Base-by-base conservation (phyloP, 1,139 yeast genomes). In the Debaryomycetaceae sp. region DNA sequence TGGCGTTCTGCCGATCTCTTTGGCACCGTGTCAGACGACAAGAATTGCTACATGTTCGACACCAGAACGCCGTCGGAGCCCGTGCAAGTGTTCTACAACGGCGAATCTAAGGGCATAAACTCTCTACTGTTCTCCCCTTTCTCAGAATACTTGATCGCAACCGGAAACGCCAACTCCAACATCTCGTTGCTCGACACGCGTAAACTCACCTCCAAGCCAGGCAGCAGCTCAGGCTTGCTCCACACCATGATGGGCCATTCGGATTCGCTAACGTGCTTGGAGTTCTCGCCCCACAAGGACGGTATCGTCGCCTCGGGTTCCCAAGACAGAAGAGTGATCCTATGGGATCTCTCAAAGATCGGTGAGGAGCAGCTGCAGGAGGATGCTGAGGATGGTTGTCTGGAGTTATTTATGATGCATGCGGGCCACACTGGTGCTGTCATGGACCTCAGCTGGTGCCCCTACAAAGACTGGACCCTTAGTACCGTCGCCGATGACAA, bases 381-480 rank as follows among this genome's bases (percentile, higher is more conserved):
- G 57, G 85, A 85, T 50, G 87, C 85, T 36, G 85, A 80, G 48
- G 95, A 87, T 57, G 95, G 93, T 39, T 84, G 86, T 39, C 90
- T 93, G 6, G 95, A 87, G 58, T 64, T 86, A 35, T 73, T 86
- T 55, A 84, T 86, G 90, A 84, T 87, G 83, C 95, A 87, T 56
- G 95, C 93, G 34, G 95, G 95, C 14, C 95, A 86, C 57, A 84
- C 88, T 9, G 85, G 89, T 9, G 76, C 85, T 1, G 84, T 87
- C 8, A 81, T 83, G 34, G 95, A 87, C 59, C 72, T 86, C 53
- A 76, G 81, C 39, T 83, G 88, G 76, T 84, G 85, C 56, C 82
- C 85, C 3, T 79, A 74, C 54, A 75, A 80, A 46, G 86, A 86
- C 13, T 86, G 91, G 91, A 76, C 87, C 31, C 57, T 85, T 45